Evolutionary conservation across 2,329 filamentous ascomycete genomes (phyloP).

Genomic region (Periglandula ipomoeae): DNA sequence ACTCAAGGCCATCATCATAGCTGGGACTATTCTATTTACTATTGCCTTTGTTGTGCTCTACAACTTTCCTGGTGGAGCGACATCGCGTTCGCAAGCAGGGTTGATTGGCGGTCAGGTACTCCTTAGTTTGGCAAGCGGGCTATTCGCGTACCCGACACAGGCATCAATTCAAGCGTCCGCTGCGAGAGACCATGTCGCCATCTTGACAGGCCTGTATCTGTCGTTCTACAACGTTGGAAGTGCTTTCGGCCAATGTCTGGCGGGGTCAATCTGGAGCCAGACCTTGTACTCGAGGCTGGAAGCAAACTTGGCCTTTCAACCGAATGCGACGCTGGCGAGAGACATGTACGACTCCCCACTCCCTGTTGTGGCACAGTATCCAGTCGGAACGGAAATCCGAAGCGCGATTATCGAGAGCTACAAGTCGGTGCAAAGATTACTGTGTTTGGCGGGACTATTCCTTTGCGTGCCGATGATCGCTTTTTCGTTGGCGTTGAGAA

Average conservation of each 20-base stretch:
- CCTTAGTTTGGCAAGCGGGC: slow-evolving; percentile 48
- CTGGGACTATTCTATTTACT: slow-evolving; percentile 45
- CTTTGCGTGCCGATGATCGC: slow-evolving; percentile 38
- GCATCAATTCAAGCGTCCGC: slow-evolving; percentile 49
- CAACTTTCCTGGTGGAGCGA: slow-evolving; percentile 37
- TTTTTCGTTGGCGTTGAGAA: slow-evolving; percentile 32
- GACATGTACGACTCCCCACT: slow-evolving; percentile 47
- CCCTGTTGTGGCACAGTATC: slow-evolving; percentile 45
- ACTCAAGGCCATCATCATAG: slow-evolving; percentile 43
- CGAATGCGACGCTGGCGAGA: slow-evolving; percentile 39
- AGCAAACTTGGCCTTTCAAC: slow-evolving; percentile 30
- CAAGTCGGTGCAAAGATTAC: slow-evolving; percentile 35
- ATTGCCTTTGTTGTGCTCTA: slow-evolving; percentile 48
- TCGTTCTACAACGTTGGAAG: slow-evolving; percentile 50
- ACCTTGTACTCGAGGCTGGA: slow-evolving; percentile 42
- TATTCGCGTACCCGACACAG: slow-evolving; percentile 49
- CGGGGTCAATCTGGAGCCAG: slow-evolving; percentile 52
- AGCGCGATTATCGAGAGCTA: slow-evolving; percentile 47
- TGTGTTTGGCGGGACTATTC: slow-evolving; percentile 39
- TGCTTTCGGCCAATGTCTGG: slow-evolving; percentile 47
- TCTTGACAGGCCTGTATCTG: slow-evolving; percentile 44
- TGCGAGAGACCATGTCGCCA: slow-evolving; percentile 46
- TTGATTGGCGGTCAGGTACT: slow-evolving; percentile 53
- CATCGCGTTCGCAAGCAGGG: slow-evolving; percentile 37
- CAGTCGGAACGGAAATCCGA: slow-evolving; percentile 37